Conservation (phyloP, 495 filamentous ascomycete species). For the Mycothermus thermophilus region DNA sequence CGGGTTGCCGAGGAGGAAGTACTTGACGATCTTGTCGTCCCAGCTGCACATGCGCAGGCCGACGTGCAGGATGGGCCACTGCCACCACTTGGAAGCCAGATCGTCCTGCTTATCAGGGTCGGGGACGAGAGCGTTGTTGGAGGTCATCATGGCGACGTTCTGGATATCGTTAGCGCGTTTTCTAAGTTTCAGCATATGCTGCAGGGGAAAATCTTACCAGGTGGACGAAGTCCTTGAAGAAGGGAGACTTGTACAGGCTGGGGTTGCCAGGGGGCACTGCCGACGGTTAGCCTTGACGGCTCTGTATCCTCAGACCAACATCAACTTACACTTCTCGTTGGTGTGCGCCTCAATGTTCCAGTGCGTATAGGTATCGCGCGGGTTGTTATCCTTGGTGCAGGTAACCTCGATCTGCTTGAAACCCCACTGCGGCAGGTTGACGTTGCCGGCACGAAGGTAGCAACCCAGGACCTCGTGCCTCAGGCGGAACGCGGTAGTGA, state of each 20-base stretch:
- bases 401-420: slow-evolving; percentile 99
- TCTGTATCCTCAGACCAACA: neutral
- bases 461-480: slow-evolving; percentile 75
- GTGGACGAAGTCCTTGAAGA: slow-evolving; percentile 92
- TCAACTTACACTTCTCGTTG: slow-evolving; percentile 78
- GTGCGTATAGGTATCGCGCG: slow-evolving; percentile 85
- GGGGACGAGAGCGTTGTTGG: slow-evolving; percentile 94
- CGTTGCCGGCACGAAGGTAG: slow-evolving; percentile 89
- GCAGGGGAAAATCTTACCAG: slow-evolving; percentile 24
- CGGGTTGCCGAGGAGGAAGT: slow-evolving; percentile 95
- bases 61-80: slow-evolving; percentile 93
- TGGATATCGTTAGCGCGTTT: slow-evolving; percentile 1
- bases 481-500: slow-evolving; percentile 87
- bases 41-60: slow-evolving; percentile 96
- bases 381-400: slow-evolving; percentile 87
- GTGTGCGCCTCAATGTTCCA: slow-evolving; percentile 96
- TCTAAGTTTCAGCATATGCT: slow-evolving; percentile 4
- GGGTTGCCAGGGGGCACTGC: slow-evolving; percentile 82
- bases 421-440: slow-evolving; percentile 95
- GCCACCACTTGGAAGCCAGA: slow-evolving; percentile 92
- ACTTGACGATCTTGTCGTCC: slow-evolving; percentile 92
- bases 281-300: slow-evolving; percentile 10
- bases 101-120: slow-evolving; percentile 99
- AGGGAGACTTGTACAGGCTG: slow-evolving; percentile 89
- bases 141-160: slow-evolving; percentile 99